phyloP scores from a whole-genome alignment of 78 protist genomes.

The Guillardia theta region DNA sequence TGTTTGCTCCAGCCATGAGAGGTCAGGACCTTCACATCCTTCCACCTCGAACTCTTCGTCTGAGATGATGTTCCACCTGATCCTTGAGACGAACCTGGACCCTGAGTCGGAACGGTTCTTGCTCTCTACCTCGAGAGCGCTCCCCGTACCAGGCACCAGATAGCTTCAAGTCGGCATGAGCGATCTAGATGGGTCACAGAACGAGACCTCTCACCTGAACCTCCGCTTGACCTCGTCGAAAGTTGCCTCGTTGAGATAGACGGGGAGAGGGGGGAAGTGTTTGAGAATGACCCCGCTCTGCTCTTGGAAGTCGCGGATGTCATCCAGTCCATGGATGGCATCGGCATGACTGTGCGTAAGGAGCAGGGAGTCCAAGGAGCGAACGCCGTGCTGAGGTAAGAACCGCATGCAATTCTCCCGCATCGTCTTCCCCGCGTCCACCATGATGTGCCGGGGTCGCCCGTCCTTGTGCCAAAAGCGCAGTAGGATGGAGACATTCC shows the following conservation, averaged over 20 bases:
- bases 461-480: not conserved
- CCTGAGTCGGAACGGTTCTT: not conserved
- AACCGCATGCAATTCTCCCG: not conserved
- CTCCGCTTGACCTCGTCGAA: not conserved
- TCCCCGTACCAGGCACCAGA: not conserved
- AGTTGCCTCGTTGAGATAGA: not conserved
- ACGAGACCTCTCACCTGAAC: no score
- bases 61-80: not conserved
- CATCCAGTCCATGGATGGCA: constrained; percentile 8
- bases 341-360: constrained; percentile 9
- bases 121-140: not conserved
- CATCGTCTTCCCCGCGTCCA: constrained; percentile 31
- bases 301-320: not conserved
- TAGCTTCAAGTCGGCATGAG: no score
- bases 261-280: not conserved
- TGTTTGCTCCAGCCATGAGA: no score
- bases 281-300: not conserved
- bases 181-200: no score
- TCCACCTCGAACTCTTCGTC: not conserved
- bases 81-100: not conserved
- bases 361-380: not conserved
- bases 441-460: not conserved
- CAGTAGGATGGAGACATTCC: not conserved
- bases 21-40: no score
- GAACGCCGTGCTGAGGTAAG: not conserved